phyloP scores from a whole-genome alignment of 23 red algal genomes.

The Gracilariopsis chorda region DNA sequence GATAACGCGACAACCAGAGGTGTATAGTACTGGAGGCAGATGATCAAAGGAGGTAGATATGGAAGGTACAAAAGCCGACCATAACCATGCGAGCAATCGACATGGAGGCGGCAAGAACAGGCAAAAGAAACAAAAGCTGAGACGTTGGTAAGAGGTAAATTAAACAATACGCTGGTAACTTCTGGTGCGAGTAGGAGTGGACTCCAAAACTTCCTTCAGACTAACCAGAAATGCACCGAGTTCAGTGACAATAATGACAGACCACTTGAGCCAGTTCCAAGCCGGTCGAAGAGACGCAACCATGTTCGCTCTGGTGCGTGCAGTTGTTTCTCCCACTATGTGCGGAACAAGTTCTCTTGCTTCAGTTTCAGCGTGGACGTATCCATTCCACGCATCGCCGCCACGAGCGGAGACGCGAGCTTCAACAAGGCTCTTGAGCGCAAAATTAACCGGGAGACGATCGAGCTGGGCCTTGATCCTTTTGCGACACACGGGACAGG shows the following conservation, averaged over 20 bases:
- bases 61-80: too few species aligned
- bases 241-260: slow-evolving; percentile 66
- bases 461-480: slow-evolving; percentile 31
- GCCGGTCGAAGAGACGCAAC: slow-evolving; percentile 32
- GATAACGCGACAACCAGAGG: too few species aligned
- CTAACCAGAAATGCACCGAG: slow-evolving; percentile 70
- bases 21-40: too few species aligned
- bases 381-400: slow-evolving; percentile 22
- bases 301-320: background rate
- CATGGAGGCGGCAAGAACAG: too few species aligned
- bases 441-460: slow-evolving; percentile 57
- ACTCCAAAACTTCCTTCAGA: slow-evolving; percentile 66
- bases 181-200: slow-evolving; percentile 14
- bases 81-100: too few species aligned
- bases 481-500: slow-evolving; percentile 61
- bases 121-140: too few species aligned
- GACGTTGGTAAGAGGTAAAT: too few species aligned
- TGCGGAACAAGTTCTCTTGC: slow-evolving; percentile 9
- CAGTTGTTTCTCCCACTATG: background rate
- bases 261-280: slow-evolving; percentile 75
- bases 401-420: slow-evolving; percentile 27
- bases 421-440: slow-evolving; percentile 48
- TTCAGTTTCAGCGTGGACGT: slow-evolving; percentile 28
- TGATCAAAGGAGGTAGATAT: too few species aligned
- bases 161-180: slow-evolving; percentile 53